These are phyloP conservation scores for Stygiomarasmius scandens DNA, from an alignment of 1,284 basidiomycete species.

Conservation along the genomic window DNA sequence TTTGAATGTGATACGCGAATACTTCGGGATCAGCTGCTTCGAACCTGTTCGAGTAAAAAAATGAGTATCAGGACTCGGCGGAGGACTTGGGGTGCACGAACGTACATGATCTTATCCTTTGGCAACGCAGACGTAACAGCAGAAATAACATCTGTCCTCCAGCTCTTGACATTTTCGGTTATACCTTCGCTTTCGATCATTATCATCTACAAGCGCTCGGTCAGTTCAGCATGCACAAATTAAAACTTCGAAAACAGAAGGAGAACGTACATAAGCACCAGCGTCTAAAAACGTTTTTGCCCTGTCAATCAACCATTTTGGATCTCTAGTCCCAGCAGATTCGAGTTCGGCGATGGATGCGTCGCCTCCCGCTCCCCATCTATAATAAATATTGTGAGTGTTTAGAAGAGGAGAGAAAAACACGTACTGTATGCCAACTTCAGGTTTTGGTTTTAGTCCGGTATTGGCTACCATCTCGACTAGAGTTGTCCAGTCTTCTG, in stretches of 20 bases:
- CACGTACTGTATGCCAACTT: conserved; percentile 40
- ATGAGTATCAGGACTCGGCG: no score
- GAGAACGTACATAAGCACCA: conserved; percentile 31
- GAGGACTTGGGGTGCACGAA: background rate
- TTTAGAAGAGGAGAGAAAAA: background rate
- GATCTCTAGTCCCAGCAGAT: conserved; percentile 42
- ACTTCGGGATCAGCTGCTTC: conserved; percentile 48
- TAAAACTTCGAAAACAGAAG: background rate
- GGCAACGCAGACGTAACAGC: conserved; percentile 44
- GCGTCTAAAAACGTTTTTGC: conserved; percentile 45
- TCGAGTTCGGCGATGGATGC: conserved; percentile 42
- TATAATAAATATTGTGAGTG: conserved; percentile 7
- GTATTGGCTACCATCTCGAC: conserved; percentile 44
- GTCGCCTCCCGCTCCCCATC: conserved; percentile 48
- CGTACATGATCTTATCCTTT: conserved; percentile 46
- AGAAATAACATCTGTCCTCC: conserved; percentile 49
- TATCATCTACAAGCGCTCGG: conserved; percentile 34
- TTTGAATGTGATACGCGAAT: conserved; percentile 39
- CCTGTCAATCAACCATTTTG: conserved; percentile 46
- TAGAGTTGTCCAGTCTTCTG: conserved; percentile 45
- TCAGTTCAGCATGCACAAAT: no score
- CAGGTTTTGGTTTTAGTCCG: conserved; percentile 48
- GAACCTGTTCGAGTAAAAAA: conserved; percentile 28
- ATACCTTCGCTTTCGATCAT: conserved; percentile 54
- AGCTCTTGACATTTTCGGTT: conserved; percentile 47